phyloP scores from a whole-genome alignment of 208 protist genomes.

The Phytomonas sp. region DNA sequence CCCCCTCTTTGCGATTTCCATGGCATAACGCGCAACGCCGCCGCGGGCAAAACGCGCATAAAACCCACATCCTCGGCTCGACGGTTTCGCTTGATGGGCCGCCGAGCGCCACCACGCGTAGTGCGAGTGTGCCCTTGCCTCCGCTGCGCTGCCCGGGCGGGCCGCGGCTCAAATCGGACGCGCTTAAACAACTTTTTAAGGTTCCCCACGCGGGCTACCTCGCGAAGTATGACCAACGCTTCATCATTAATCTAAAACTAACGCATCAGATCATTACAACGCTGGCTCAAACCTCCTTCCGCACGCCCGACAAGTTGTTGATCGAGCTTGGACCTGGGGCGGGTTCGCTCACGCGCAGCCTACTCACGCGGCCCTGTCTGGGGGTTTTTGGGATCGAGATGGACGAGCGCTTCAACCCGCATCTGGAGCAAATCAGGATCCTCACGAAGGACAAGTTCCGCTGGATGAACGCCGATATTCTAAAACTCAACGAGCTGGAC shows the following conservation, averaged over 20 bases:
- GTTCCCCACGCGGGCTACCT: conserved; percentile 77
- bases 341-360: conserved; percentile 72
- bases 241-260: conserved; percentile 83
- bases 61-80: not conserved
- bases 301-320: conserved; percentile 69
- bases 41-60: not conserved
- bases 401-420: conserved; percentile 71
- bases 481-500: conserved; percentile 67
- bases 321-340: conserved; percentile 79
- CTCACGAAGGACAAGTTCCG: conserved; percentile 82
- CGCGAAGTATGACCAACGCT: conserved; percentile 83
- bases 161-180: conserved; percentile 65
- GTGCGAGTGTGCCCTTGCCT: conserved; percentile 20
- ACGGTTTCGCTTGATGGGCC: not conserved
- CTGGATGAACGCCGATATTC: conserved; percentile 79
- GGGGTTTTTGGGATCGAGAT: conserved; percentile 75
- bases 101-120: not conserved
- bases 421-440: conserved; percentile 71
- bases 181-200: conserved; percentile 81
- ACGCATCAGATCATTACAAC: conserved; percentile 71
- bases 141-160: conserved; percentile 77
- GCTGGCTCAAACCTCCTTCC: conserved; percentile 54
- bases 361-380: conserved; percentile 75
- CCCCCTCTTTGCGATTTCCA: not conserved
- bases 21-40: not conserved